Evolutionary conservation across 2,329 filamentous ascomycete genomes (phyloP), one percentile per base, ranked within the genome.

Genomic region (Aspergillus fumigatiaffinis): DNA sequence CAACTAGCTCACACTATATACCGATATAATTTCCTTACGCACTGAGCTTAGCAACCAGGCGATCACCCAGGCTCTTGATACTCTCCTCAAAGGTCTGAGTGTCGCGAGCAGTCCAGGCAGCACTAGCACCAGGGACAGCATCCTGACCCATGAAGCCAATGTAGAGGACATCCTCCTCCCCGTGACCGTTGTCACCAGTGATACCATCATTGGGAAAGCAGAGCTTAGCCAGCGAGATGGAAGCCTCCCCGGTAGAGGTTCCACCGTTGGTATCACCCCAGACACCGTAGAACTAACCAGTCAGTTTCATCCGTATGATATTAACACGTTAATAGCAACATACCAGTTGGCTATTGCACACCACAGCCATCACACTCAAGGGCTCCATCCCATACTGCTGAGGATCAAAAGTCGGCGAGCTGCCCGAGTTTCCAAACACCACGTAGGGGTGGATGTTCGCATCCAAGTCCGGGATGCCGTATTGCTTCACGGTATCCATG

Each of bases 261-360:
- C 78, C 81, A 47, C 83, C 84, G 59, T 87, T 87, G 35, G 80
- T 81, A 60, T 87, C 84, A 21, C 83, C 84, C 84, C 83, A 87
- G 51, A 86, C 72, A 10, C 82, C 84, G 64, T 86, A 86, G 60
- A 79, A 74, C 79, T 82, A 51, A 32, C 23, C 9, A 29, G 29
- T 25, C 28, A 3, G 4, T 10, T 25, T 20, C n/a, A 21, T 12
- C 28, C 29, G 28, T 29, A 3, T 29, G 3, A 28, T 28, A 41
- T 23, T n/a, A 25, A 26, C 3, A 47, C 12, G 21, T 26, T 10
- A 12, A 35, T 10, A 32, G n/a, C 17, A 26, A 53, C 55, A n/a
- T 66, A 79, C 77, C 67, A 83, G 67, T 63, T 81, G 74, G 51
- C 76, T 70, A 47, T 73, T 73, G 63, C 83, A 85, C 23, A 85